phyloP scores from a whole-genome alignment of 164 flowering plant genomes.

The Euptelea pleiosperma region DNA sequence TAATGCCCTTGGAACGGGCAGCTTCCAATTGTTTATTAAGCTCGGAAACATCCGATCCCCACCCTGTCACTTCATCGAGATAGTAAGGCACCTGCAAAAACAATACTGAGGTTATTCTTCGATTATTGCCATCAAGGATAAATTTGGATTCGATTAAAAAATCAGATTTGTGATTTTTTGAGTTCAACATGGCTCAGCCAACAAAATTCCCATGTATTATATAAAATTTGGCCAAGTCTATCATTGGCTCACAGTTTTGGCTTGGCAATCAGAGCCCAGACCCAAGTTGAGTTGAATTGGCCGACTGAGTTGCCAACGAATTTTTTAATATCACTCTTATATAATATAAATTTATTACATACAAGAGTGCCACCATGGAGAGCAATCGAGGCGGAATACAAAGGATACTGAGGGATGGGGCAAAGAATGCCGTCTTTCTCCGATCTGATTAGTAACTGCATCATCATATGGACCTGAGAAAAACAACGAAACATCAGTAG shows the following conservation, averaged over 20 bases:
- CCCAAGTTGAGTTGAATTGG: too few species aligned
- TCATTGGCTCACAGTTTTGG: too few species aligned
- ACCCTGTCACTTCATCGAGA: slow-evolving; percentile 88
- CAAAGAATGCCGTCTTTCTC: slow-evolving; percentile 93
- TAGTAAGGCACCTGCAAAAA: slow-evolving; percentile 84
- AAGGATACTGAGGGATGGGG: slow-evolving; percentile 97
- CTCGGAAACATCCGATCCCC: slow-evolving; percentile 92
- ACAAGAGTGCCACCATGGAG: slow-evolving; percentile 98
- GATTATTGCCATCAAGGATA: background rate
- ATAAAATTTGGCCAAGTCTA: too few species aligned
- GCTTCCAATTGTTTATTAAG: slow-evolving; percentile 72
- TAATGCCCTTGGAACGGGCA: slow-evolving; percentile 72
- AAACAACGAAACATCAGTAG: slow-evolving; percentile 6
- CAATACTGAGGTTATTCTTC: background rate
- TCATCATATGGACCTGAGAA: slow-evolving; percentile 95
- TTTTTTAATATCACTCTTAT: background rate
- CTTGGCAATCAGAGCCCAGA: too few species aligned
- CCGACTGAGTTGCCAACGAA: too few species aligned
- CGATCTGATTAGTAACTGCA: slow-evolving; percentile 86
- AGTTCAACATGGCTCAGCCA: too few species aligned
- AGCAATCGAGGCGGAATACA: slow-evolving; percentile 96
- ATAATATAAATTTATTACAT: slow-evolving; percentile 20
- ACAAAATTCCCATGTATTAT: too few species aligned
- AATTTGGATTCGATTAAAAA: background rate
- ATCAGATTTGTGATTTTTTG: too few species aligned